Base-by-base conservation (phyloP, 2,329 filamentous ascomycete genomes). In the Albophoma yamanashiensis region DNA sequence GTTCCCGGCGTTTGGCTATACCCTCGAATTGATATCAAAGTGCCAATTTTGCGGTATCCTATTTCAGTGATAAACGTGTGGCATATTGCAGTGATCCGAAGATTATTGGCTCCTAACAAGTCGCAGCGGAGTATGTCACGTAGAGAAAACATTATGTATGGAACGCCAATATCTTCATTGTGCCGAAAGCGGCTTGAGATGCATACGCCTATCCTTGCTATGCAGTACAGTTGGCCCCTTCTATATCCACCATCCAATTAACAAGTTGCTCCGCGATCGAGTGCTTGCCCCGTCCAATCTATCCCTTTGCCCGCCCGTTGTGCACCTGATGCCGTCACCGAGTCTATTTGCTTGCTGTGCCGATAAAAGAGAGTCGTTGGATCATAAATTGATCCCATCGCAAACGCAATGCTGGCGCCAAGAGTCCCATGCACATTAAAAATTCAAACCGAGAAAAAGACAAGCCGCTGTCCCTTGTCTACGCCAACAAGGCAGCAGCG, bases 401-500 rank as follows among this genome's bases (percentile, higher is more conserved):
- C 7, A 55, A 43, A 50, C 15, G 36, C 42, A 58, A 59, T 55
- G 53, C 56, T 22, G 39, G 58, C 56, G 57, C 60, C 52, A 36
- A 20, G 20, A 3, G 27, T 34, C 39, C 20, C 39, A 55, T 57
- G 50, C 20, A 20, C 15, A 27, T 50, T 8, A 9, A 31, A 50
- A 53, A n/a, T 34, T 11, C 14, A 55, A 50, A 14, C 5, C 3
- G 5, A 47, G 2, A 6, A 14, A 50, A 57, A 58, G 14, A 15
- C 25, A 17, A 31, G 20, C 22, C 8, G 14, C 36, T 22, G 20
- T 20, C 12, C 20, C 3, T 20, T 36, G 22, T 15, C 52, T 66
- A 73, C 38, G 68, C 60, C 61, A 73, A 63, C 56, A 73, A 59
- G 22, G 69, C 59, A 36, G 65, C 70, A 11, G 68, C 69, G 22